Evolutionary conservation across 2,329 filamentous ascomycete genomes (phyloP).

Genomic region (Trichoderma gracile): DNA sequence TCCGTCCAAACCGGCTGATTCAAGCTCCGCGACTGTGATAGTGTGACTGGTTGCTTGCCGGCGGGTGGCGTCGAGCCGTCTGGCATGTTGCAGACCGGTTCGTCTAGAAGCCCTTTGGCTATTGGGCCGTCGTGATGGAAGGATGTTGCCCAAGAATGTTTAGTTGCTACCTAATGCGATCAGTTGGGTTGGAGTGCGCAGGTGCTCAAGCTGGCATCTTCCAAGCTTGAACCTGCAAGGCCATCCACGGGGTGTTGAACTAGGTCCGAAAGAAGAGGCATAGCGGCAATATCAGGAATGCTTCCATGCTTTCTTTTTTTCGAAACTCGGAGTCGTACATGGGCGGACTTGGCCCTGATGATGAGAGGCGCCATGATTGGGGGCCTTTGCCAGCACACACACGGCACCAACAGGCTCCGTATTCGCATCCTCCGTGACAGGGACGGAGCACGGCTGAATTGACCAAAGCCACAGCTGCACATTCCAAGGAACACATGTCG

Average conservation of each 20-base stretch:
- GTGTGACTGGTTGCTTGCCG: neutral
- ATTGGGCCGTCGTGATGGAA: neutral
- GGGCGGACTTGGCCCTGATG: neutral
- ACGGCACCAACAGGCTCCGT: neutral
- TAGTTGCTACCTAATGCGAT: constrained; percentile 2
- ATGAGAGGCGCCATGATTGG: neutral
- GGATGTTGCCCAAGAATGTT: neutral
- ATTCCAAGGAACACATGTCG: too few species aligned
- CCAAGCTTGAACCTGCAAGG: neutral
- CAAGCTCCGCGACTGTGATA: neutral
- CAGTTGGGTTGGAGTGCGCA: neutral
- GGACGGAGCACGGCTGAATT: too few species aligned
- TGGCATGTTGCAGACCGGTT: constrained; percentile 14
- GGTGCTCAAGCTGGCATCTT: neutral
- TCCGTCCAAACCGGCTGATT: constrained; percentile 1
- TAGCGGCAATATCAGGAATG: neutral
- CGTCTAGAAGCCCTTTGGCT: neutral
- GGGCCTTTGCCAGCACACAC: neutral
- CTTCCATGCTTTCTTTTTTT: neutral
- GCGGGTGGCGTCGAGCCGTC: neutral
- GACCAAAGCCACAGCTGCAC: too few species aligned
- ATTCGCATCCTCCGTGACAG: neutral
- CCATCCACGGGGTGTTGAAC: neutral
- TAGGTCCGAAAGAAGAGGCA: neutral
- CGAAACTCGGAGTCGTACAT: neutral